Conservation (phyloP, 176 grass and related monocot genomes). For the Juncus inflexus region DNA sequence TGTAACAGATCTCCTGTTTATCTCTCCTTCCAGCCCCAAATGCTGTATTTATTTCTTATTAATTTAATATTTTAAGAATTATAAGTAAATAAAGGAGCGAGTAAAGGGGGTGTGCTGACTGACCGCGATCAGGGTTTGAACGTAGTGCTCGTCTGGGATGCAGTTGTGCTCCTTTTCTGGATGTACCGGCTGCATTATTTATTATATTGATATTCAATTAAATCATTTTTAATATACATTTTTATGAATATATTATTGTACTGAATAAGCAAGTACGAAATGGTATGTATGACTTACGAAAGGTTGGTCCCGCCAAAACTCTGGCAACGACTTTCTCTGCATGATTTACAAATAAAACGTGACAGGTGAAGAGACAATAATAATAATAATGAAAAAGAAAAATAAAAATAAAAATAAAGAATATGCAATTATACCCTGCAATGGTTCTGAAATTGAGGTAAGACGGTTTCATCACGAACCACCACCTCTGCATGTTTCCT, state of each 20-base stretch:
- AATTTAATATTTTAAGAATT: not conserved
- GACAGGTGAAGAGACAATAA: constrained; percentile 10
- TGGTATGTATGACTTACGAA: constrained; percentile 61
- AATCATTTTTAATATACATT: no score
- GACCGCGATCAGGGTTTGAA: constrained; percentile 95
- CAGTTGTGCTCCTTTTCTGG: constrained; percentile 89
- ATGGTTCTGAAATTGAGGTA: constrained; percentile 73
- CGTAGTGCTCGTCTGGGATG: constrained; percentile 99
- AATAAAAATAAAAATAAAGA: constrained; percentile 10
- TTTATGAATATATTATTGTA: not conserved
- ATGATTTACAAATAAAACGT: constrained; percentile 28
- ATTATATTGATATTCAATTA: not conserved
- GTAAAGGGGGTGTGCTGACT: constrained; percentile 25
- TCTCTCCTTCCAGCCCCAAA: constrained; percentile 81
- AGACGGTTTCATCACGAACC: constrained; percentile 63
- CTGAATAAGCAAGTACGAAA: not conserved
- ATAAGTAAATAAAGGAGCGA: constrained; percentile 20
- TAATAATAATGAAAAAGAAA: constrained; percentile 8
- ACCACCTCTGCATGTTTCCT: constrained; percentile 93
- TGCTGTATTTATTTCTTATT: constrained; percentile 51
- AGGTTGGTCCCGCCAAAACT: constrained; percentile 96
- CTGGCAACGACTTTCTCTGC: constrained; percentile 80
- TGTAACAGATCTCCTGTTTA: constrained; percentile 80
- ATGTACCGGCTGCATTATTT: constrained; percentile 49
- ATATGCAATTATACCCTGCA: constrained; percentile 63